A percentile compares a stretch with the other conserved stretches of the same genome.
Evolutionary conservation across 306 rosid species (phyloP).

Genomic region (Quercus robur): DNA sequence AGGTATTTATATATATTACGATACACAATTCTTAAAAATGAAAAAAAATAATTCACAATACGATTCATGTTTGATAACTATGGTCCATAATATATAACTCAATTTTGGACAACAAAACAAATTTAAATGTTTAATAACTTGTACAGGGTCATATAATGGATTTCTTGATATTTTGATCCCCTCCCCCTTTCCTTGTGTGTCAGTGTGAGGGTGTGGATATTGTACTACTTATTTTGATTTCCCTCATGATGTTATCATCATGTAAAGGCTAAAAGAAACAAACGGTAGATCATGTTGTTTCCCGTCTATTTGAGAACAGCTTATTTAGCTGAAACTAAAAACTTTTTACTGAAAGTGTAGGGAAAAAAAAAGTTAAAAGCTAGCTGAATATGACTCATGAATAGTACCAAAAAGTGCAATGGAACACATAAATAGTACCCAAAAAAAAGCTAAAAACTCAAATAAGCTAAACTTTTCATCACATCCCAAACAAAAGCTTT

Average conservation of each 20-base stretch:
- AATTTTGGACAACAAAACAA: neutral
- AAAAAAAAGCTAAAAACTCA: too few species aligned
- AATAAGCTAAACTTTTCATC: too few species aligned
- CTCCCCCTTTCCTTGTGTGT: too few species aligned
- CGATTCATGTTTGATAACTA: too few species aligned
- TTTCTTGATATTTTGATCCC: neutral
- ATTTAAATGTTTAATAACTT: neutral
- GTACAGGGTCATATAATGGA: neutral
- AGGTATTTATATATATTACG: too few species aligned
- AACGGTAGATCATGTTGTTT: neutral
- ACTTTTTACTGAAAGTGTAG: too few species aligned
- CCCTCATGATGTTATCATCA: neutral
- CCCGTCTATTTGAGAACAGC: neutral
- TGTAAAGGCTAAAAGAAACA: neutral
- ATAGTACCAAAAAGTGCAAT: too few species aligned
- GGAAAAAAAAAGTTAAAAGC: too few species aligned
- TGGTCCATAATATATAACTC: neutral
- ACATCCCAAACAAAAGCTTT: neutral
- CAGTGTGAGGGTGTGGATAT: neutral
- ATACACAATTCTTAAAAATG: too few species aligned
- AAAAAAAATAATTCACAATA: too few species aligned
- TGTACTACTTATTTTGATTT: neutral
- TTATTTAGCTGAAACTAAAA: too few species aligned
- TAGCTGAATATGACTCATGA: too few species aligned
- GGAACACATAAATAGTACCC: rapidly evolving